A percentile compares a stretch with the other conserved stretches of the same genome.
Evolutionary conservation across 805 yeast genomes (phyloP).

Genomic region (Kurtzmaniella cleridarum): DNA sequence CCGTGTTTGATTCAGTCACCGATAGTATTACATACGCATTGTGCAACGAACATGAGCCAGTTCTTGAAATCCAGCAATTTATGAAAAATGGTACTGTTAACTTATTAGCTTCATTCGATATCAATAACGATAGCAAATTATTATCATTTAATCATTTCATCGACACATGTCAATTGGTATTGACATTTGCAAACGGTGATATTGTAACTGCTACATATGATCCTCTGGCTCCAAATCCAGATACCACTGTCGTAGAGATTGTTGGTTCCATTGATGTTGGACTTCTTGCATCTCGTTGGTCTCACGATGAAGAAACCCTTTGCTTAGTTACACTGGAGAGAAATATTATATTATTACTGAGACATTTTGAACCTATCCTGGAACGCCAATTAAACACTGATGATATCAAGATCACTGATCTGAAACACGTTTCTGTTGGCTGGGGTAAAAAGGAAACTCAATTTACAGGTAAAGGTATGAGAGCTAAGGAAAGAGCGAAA

Average conservation of each 20-base stretch:
- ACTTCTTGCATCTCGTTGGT: constrained; percentile 72
- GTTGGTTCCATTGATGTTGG: constrained; percentile 84
- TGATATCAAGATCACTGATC: constrained; percentile 55
- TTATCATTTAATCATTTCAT: constrained; percentile 62
- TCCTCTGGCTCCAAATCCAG: constrained; percentile 37
- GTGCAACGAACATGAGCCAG: constrained; percentile 45
- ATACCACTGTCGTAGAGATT: constrained; percentile 59
- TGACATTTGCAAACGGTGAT: constrained; percentile 74
- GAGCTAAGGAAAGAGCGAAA: constrained; percentile 64
- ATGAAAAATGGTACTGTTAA: constrained; percentile 56
- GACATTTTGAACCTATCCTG: constrained; percentile 72
- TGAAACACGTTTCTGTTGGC: constrained; percentile 91
- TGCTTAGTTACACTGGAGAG: constrained; percentile 59
- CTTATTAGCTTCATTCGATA: constrained; percentile 52
- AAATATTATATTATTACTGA: constrained; percentile 61
- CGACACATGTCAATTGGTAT: constrained; percentile 59
- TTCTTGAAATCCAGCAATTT: constrained; percentile 73
- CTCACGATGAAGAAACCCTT: constrained; percentile 85
- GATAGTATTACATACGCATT: constrained; percentile 68
- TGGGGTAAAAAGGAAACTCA: constrained; percentile 99
- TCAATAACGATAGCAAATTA: constrained; percentile 19
- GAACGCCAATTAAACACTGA: constrained; percentile 54
- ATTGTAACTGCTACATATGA: constrained; percentile 64
- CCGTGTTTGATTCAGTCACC: constrained; percentile 66
- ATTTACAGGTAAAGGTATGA: constrained; percentile 89